Evolutionary conservation across 169 alveolate genomes (phyloP), one percentile per base, ranked within the genome.

Genomic region (Toxoplasma gondii): DNA sequence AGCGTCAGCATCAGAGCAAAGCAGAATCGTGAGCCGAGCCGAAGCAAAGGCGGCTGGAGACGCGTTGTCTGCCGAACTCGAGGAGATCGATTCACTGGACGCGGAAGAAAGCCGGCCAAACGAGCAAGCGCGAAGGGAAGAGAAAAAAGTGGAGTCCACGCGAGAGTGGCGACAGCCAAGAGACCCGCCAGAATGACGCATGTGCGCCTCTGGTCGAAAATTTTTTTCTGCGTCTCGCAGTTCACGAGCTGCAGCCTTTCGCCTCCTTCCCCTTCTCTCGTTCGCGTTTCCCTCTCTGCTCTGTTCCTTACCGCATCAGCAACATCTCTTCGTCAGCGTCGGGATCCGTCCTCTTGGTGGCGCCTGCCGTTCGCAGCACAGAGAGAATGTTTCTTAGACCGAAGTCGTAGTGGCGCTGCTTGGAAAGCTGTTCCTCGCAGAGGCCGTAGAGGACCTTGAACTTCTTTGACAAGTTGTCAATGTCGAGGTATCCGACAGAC

Each of bases 391-490:
- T 98, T 94, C 99, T 97, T 90, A 98, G 96, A 92, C 99, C 99
- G 95, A 98, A 98, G 94, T 98, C 99, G 94, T 98, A 98, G 96
- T 98, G 99, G 92, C 98, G 96, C 97, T 99, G 99, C 96, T 98
- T 98, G 81, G 99, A 98, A 88, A 99, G 98, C 96, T 98, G 99
- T 94, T 98, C 99, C 96, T 98, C 99, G 95, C 99, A 98, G 53
- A 98, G 97, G 82, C 97, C 98, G 96, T 98, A 98, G 58, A 98
- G 96, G 94, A 98, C 98, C 96, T 98, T 98, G 98, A 98, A 98
- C 96, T 98, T 98, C 97, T 98, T 98, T 38, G 99, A 97, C 90
- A 98, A 96, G 67, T 96, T 96, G 92, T 98, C 99, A 84, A 97
- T 96, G 44, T 95, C 94, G 64, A 97, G 94, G 95, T 98, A 98